phyloP scores from a whole-genome alignment of 2,329 filamentous ascomycete species.

The Penicillium palitans region DNA sequence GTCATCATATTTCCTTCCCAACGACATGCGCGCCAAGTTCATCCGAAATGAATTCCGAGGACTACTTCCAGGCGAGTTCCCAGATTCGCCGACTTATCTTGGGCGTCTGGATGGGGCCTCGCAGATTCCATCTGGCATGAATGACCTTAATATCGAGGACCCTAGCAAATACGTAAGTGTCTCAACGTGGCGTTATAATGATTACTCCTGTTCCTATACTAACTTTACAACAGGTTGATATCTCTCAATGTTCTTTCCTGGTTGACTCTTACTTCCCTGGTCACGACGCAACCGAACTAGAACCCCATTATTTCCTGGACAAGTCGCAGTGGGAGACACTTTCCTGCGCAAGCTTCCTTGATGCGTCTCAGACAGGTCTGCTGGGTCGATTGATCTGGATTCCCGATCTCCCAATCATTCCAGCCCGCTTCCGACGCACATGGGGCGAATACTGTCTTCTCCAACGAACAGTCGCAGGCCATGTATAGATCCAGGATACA shows the following conservation, averaged over 20 bases:
- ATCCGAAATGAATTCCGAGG: conserved; percentile 87
- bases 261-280: conserved; percentile 81
- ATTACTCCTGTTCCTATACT: conserved; percentile 3
- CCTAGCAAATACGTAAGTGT: conserved; percentile 73
- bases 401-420: conserved; percentile 69
- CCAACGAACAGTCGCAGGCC: conserved; percentile 46
- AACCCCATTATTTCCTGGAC: conserved; percentile 79
- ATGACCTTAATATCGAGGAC: conserved; percentile 88
- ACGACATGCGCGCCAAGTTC: conserved; percentile 83
- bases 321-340: conserved; percentile 73
- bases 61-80: conserved; percentile 86
- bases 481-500: conserved; percentile 7
- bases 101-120: conserved; percentile 82
- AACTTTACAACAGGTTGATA: conserved; percentile 55
- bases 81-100: conserved; percentile 67
- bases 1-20: conserved; percentile 84
- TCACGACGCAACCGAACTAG: conserved; percentile 60
- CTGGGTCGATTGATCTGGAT: conserved; percentile 79
- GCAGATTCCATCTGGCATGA: conserved; percentile 79
- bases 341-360: conserved; percentile 76
- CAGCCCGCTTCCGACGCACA: conserved; percentile 66
- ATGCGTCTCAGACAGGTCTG: conserved; percentile 70
- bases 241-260: conserved; percentile 75
- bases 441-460: conserved; percentile 91
- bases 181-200: no score